Evolutionary conservation across 495 filamentous ascomycete species (phyloP), one percentile per base, ranked within the genome.

Genomic region (Symbiotaphrina buchneri): DNA sequence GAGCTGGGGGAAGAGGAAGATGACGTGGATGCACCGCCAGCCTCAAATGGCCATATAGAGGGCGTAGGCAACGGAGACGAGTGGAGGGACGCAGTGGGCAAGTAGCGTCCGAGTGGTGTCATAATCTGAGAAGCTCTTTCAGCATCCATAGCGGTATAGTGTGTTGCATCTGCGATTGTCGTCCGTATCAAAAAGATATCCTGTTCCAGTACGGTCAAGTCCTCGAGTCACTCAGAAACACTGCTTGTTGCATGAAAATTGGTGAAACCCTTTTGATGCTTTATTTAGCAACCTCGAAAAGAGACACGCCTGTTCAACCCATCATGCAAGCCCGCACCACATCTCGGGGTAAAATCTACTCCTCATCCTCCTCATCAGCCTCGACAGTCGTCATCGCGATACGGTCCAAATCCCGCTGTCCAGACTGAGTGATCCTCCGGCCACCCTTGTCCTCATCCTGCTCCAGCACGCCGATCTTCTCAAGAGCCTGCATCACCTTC

Each of bases 391-490:
- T 78, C 58, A 73, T 67, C 33, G 74, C 74, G 37, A 81, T 81
- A 77, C 87, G 84, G 65, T 94, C 87, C 62, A 97, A 66, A 83
- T 97, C 87, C 55, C 87, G 78, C 67, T 94, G 87, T 42, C 87
- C 87, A 48, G 68, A 66, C 65, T 95, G 82, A 45, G 87, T 93
- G 55, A 95, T 95, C 45, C 87, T 68, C 45, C 87, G 75, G 44
- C 87, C 87, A 61, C 87, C 87, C 68, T 85, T 87, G 32, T 93
- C 85, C 68, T 90, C 84, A 51, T 94, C 81, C 49, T 68, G 55
- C 75, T 97, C 87, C 32, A 97, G 60, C 44, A 97, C 80, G 54
- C 84, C 83, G 53, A 97, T 94, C 73, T 93, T 92, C 79, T 94
- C 85, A 28, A 97, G 71, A 32, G 82, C 65, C 71, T 94, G 85